Base-by-base conservation (phyloP, 495 filamentous ascomycete species). In the Aspergillus avenaceus region DNA sequence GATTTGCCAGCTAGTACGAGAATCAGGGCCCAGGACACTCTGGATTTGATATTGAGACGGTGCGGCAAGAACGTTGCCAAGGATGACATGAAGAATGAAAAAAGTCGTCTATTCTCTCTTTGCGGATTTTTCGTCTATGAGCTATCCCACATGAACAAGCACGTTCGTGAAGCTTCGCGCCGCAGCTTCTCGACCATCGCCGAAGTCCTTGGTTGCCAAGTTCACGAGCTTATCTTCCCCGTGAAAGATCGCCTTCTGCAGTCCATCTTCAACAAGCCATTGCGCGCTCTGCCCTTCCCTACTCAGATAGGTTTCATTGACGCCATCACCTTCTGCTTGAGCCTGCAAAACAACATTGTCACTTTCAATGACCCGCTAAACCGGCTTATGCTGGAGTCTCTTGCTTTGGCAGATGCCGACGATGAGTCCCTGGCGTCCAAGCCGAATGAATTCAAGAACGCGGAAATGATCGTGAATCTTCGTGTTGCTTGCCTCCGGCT, bases 231-330 rank as follows among this genome's bases (percentile, higher is more conserved):
- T 28, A 80, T 97, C 23, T 77, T 82, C 43, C 90, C 91, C 3
- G 87, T 93, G 43, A 92, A 91, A 60, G 92, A 97, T 44, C 81
- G 87, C 36, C 71, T 97, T 16, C 76, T 97, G 9, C 77, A 79
- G 52, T 86, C 90, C 0, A 96, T 99, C 44, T 99, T 90, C 73
- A 86, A 85, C 59, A 99, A 99, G 69, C 95, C 95, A 23, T 66
- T 99, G 21, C 80, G 95, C 43, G 95, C 95, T 2, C 69, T 99
- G 45, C 91, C 92, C 2, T 97, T 97, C 61, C 76, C 86, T 4
- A 88, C 84, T 2, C 95, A 99, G 65, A 97, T 99, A 60, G 95
- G 93, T 8, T 97, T 92, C 63, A 95, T 99, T 55, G 93, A 97
- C 65, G 95, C 91, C 5, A 90, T 99, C 55, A 93, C 88, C 0